These are phyloP conservation scores for Phyllosticta ampelicida DNA, from an alignment of 2,329 filamentous ascomycete genomes.

Conservation along the genomic window DNA sequence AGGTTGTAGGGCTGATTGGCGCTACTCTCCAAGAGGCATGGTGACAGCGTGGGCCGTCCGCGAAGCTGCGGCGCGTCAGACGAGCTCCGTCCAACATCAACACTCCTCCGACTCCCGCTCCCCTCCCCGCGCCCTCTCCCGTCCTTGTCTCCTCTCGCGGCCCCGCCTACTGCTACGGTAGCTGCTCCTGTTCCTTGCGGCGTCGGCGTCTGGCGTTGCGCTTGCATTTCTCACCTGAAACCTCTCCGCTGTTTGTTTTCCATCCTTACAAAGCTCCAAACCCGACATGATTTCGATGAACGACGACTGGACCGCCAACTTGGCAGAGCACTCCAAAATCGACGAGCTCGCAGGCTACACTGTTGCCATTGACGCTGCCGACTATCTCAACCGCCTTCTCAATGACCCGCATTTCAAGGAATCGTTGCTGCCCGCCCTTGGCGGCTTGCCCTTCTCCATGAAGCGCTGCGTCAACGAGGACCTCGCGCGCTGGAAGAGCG, in stretches of 20 bases:
- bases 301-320: slow-evolving; percentile 46
- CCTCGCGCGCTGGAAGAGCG: slow-evolving; percentile 58
- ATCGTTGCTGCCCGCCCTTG: slow-evolving; percentile 79
- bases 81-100: neutral
- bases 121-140: slow-evolving; percentile 1
- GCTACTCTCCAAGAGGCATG: neutral
- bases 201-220: slow-evolving; percentile 4
- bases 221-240: slow-evolving; percentile 11
- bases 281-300: slow-evolving; percentile 36
- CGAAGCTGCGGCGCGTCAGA: neutral
- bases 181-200: neutral
- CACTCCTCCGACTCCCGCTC: neutral
- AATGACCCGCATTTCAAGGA: slow-evolving; percentile 58
- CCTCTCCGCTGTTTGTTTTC: neutral
- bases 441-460: slow-evolving; percentile 74
- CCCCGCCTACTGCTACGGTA: neutral
- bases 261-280: neutral
- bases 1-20: slow-evolving; percentile 6
- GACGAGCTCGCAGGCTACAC: slow-evolving; percentile 62
- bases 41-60: neutral
- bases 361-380: slow-evolving; percentile 78
- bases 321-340: slow-evolving; percentile 49
- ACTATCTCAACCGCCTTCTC: slow-evolving; percentile 75
- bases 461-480: slow-evolving; percentile 65
- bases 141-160: neutral